phyloP scores from a whole-genome alignment of 805 yeast genomes.

The Brettanomyces bruxellensis region DNA sequence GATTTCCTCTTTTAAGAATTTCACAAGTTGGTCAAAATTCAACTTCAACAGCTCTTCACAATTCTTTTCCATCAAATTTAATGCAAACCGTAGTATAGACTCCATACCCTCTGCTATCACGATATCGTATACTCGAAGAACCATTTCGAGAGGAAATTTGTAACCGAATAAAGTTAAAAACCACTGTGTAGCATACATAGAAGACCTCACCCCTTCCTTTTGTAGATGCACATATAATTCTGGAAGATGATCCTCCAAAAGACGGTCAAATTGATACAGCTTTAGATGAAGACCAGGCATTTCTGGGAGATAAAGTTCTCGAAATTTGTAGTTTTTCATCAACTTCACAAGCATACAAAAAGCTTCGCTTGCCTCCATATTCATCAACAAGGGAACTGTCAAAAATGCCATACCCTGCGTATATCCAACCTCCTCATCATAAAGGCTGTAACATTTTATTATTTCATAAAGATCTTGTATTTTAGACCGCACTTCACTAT shows the following conservation, averaged over 20 bases:
- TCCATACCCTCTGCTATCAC: slow-evolving; percentile 89
- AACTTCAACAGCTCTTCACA: slow-evolving; percentile 48
- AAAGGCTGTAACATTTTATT: slow-evolving; percentile 74
- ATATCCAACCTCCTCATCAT: slow-evolving; percentile 91
- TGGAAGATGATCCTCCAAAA: slow-evolving; percentile 72
- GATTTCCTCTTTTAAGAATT: slow-evolving; percentile 68
- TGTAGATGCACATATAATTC: slow-evolving; percentile 62
- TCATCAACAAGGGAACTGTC: slow-evolving; percentile 74
- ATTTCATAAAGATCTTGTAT: slow-evolving; percentile 61
- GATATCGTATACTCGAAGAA: slow-evolving; percentile 78
- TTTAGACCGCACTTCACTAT: slow-evolving; percentile 43
- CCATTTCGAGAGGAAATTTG: slow-evolving; percentile 85
- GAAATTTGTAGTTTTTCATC: slow-evolving; percentile 78
- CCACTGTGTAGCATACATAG: slow-evolving; percentile 99
- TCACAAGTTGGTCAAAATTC: slow-evolving; percentile 68
- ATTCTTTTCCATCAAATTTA: slow-evolving; percentile 69
- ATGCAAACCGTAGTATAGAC: slow-evolving; percentile 73
- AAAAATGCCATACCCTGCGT: slow-evolving; percentile 98
- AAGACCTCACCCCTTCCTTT: slow-evolving; percentile 80
- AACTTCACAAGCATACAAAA: slow-evolving; percentile 72
- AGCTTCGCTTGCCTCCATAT: slow-evolving; percentile 75
- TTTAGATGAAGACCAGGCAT: slow-evolving; percentile 89
- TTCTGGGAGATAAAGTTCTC: slow-evolving; percentile 72
- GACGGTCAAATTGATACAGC: slow-evolving; percentile 83
- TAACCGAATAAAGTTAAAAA: slow-evolving; percentile 91